phyloP scores from a whole-genome alignment of 257 asterid genomes.

The Gentiana macrophylla region DNA sequence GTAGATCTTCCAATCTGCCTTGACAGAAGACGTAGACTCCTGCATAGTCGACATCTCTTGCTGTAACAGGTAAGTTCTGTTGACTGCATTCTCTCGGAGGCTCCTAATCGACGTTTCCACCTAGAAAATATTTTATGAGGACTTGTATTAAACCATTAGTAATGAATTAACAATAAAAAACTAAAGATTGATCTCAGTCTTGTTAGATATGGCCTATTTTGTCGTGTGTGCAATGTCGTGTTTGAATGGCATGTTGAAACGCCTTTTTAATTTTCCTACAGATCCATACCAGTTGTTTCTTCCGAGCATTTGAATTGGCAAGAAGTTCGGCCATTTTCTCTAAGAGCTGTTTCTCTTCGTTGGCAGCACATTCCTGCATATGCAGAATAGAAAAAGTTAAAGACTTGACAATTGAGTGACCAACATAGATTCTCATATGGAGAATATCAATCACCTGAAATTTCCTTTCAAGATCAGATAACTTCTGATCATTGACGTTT shows the following conservation, averaged over 20 bases:
- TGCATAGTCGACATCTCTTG: constrained; percentile 91
- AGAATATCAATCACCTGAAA: constrained; percentile 60
- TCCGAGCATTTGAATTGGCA: constrained; percentile 82
- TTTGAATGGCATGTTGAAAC: not conserved
- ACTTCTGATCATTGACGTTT: constrained; percentile 45
- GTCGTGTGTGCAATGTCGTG: not conserved
- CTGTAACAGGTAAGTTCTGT: constrained; percentile 59
- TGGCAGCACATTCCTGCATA: constrained; percentile 80
- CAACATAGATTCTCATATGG: constrained; percentile 4
- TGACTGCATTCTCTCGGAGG: constrained; percentile 72
- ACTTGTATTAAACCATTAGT: not conserved
- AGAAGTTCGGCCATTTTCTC: constrained; percentile 92
- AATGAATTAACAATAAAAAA: constrained; percentile 3
- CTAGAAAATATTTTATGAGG: constrained; percentile 22
- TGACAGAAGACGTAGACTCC: constrained; percentile 52
- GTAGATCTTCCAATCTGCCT: constrained; percentile 60
- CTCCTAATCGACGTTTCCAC: constrained; percentile 69
- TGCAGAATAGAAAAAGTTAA: constrained; percentile 8
- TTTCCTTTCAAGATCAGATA: constrained; percentile 77
- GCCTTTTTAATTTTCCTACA: not conserved
- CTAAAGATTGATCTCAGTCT: not conserved
- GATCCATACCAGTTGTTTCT: constrained; percentile 66
- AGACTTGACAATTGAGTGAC: constrained; percentile 4
- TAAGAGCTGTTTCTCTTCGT: constrained; percentile 80
- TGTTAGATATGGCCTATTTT: too few relatives aligned